A percentile compares a stretch with the other conserved stretches of the same genome.
phyloP scores from a whole-genome alignment of 495 filamentous ascomycete species.

The Achaetomiella virescens region DNA sequence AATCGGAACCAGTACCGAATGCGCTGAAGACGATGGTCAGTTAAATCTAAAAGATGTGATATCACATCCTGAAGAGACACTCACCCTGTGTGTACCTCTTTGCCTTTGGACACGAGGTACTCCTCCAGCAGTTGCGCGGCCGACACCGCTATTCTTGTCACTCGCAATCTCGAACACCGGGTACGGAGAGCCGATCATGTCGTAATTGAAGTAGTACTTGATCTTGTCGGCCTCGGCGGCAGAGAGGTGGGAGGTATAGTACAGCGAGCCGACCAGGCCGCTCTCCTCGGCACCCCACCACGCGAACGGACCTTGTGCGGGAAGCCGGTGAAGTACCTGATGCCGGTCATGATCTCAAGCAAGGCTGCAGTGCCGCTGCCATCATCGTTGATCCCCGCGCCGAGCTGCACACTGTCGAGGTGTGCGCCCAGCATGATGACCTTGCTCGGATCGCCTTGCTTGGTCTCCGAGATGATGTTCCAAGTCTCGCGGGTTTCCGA shows the following conservation, averaged over 20 bases:
- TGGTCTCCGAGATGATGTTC: conserved; percentile 64
- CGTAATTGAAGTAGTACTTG: conserved; percentile 66
- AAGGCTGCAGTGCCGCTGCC: conserved; percentile 52
- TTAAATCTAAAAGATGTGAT: conserved; percentile 6
- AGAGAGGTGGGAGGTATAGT: conserved; percentile 47
- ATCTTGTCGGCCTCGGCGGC: conserved; percentile 46
- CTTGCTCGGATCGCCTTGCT: conserved; percentile 58
- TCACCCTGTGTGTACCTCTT: conserved; percentile 22
- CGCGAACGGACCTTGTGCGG: conserved; percentile 54
- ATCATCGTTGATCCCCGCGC: conserved; percentile 43
- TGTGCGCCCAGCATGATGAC: conserved; percentile 60
- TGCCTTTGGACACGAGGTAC: conserved; percentile 29
- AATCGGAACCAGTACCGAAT: conserved; percentile 61
- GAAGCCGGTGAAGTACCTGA: conserved; percentile 53
- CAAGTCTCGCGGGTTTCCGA: conserved; percentile 45
- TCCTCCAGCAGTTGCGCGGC: conserved; percentile 24
- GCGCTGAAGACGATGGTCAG: conserved; percentile 17
- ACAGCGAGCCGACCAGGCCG: conserved; percentile 56
- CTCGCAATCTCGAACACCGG: conserved; percentile 53
- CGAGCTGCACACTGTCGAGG: conserved; percentile 59
- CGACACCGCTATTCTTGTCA: conserved; percentile 36
- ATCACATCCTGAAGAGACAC: conserved; percentile 7
- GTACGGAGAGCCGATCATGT: conserved; percentile 74
- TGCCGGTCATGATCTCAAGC: conserved; percentile 57
- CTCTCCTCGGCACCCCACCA: conserved; percentile 66